Evolutionary conservation across 2,329 filamentous ascomycete genomes (phyloP), one percentile per base, ranked within the genome.

Genomic region (Tolypocladium nubicola): DNA sequence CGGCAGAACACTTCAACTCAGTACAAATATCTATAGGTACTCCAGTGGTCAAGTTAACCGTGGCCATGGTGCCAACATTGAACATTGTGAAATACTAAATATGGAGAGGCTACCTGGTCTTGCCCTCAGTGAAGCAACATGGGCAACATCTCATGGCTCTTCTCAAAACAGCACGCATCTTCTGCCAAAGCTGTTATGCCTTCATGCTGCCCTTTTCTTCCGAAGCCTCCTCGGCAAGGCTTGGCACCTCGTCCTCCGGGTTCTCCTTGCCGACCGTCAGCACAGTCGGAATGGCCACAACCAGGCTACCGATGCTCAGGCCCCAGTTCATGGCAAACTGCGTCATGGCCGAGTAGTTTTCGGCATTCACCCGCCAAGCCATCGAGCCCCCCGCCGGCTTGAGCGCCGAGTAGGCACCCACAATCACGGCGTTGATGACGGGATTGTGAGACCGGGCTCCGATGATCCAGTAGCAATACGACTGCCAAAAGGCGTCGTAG

Each of bases 401-500:
- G 57, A 78, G 71, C 2, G 71, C 71, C 66, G 77, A 76, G 61
- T 79, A 78, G 19, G 75, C 69, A 30, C 76, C 75, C 1, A 78
- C 76, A 23, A 77, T 65, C 13, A 77, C 68, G 19, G 76, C 76
- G 0, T 73, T 69, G 11, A 70, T 64, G 0, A 67, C 69, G 0
- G 75, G 67, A 16, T 68, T 73, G 63, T 78, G 76, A 23, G 71
- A 75, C 59, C 70, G 68, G 1, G 76, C 72, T 11, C 76, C 75
- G 57, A 78, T 75, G 21, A 77, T 64, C 83, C 83, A 87, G 73
- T 87, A 86, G 55, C 82, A 81, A 61, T 75, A 79, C 2, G 80
- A 81, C 68, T 88, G 85, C 83, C 83, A 88, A n/a, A 84, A 75
- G 1, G 85, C 82, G 66, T 88, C 86, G 64, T 84, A 86, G 60